Evolutionary conservation across 106 monocot genomes (phyloP), one percentile per base, ranked within the genome.

Genomic region (Acorus calamus): DNA sequence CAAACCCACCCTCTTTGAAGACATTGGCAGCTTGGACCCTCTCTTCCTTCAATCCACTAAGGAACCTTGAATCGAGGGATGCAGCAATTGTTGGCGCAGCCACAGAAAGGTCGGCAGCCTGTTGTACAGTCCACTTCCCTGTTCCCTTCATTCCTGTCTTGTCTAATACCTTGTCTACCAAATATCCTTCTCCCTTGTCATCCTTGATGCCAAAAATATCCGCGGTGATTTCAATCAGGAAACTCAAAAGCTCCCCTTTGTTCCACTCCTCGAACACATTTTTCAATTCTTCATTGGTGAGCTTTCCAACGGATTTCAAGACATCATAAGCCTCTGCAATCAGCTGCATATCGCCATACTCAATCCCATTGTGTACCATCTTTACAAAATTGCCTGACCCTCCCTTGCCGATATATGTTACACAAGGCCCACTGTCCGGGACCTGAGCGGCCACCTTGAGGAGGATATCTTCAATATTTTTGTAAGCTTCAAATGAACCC

Each of bases 351-450:
- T 81, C 81, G 4, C 81, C 81, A 44, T 81, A 81, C 72, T 81
- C 81, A 14, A 81, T 81, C 42, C 81, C 81, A 61, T 81, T 81
- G 46, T 81, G 81, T 13, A 81, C 47, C 81, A 81, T 81, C 55
- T 81, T 81, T 2, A 81, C 81, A 81, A 81, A 81, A 61, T 81
- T 81, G 53, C 81, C 81, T 3, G 81, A 81, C 14, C 81, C 81
- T 56, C 77, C 81, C 58, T 73, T 65, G 7, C 81, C 81, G 10
- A 81, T 61, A 43, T 76, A 81, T 14, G 81, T 81, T 45, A 81
- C 76, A 57, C 81, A 81, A 7, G 81, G 81, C 45, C 81, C 81
- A 4, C 76, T 77, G 69, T 77, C 81, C 3, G 71, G 68, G 43
- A 81, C 81, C 69, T 81, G 76, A 11, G 81, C 81, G 28, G 81